These are phyloP conservation scores for Talaromyces funiculosus DNA, from an alignment of 2,329 filamentous ascomycete genomes.

Conservation along the genomic window DNA sequence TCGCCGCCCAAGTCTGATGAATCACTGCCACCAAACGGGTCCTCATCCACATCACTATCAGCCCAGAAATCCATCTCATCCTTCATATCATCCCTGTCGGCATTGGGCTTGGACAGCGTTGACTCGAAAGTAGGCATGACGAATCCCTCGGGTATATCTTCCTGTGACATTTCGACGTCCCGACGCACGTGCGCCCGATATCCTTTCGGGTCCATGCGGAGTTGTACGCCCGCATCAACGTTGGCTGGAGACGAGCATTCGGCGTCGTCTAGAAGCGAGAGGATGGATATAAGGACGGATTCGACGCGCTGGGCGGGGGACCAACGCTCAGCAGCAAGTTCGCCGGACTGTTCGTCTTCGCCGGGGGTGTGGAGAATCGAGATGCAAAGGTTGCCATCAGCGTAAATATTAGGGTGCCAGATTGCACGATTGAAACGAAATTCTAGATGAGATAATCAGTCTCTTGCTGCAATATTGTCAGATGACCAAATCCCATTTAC, in stretches of 20 bases:
- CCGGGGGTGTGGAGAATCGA: conserved; percentile 91
- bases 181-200: conserved; percentile 67
- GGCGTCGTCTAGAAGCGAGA: conserved; percentile 86
- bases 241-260: conserved; percentile 93
- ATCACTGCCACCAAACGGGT: conserved; percentile 67
- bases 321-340: conserved; percentile 86
- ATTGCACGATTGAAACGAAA: conserved; percentile 80
- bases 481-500: conserved; percentile 13
- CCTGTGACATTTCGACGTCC: conserved; percentile 67
- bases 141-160: conserved; percentile 73
- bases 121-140: conserved; percentile 63
- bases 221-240: conserved; percentile 83
- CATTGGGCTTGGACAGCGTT: conserved; percentile 47
- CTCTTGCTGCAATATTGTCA: background rate
- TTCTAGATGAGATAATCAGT: conserved; percentile 38
- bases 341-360: conserved; percentile 87
- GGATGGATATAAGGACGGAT: conserved; percentile 85
- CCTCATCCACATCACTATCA: conserved; percentile 63
- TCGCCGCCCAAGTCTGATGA: conserved; percentile 25
- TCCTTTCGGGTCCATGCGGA: conserved; percentile 63
- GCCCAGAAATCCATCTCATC: conserved; percentile 76
- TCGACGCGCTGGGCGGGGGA: conserved; percentile 90
- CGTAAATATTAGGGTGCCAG: conserved; percentile 90
- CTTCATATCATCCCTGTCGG: conserved; percentile 51
- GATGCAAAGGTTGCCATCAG: conserved; percentile 86